A percentile compares a stretch with the other conserved stretches of the same genome.
phyloP scores from a whole-genome alignment of 805 yeast genomes.

The Hanseniaspora osmophila region DNA sequence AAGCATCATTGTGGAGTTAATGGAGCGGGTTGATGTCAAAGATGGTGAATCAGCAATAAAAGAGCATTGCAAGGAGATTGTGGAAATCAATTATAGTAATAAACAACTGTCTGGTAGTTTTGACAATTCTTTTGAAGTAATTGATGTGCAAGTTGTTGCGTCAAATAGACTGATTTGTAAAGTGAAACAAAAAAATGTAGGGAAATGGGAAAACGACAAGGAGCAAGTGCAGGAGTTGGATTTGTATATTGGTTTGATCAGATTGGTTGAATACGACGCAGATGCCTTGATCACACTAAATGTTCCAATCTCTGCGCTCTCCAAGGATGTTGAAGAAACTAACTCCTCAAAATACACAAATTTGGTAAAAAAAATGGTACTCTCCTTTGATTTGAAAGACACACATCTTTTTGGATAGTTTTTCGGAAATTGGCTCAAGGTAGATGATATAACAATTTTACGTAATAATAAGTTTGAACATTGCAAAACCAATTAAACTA shows the following conservation, averaged over 20 bases:
- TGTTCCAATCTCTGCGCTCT: slow-evolving; percentile 26
- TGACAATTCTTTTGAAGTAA: neutral
- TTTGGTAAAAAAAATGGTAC: neutral
- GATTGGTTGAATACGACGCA: slow-evolving; percentile 37
- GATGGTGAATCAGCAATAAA: slow-evolving; percentile 30
- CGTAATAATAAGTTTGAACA: too few relatives aligned
- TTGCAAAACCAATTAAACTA: too few relatives aligned
- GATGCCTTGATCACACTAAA: slow-evolving; percentile 51
- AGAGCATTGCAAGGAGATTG: slow-evolving; percentile 43
- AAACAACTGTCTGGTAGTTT: neutral
- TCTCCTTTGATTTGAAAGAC: slow-evolving; percentile 2
- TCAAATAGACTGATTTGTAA: slow-evolving; percentile 30
- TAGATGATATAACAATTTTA: too few relatives aligned
- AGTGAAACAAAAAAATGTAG: slow-evolving; percentile 9
- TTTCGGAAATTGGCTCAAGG: too few relatives aligned
- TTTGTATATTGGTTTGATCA: slow-evolving; percentile 41
- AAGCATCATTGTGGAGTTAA: slow-evolving; percentile 49
- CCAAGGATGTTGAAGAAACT: too few relatives aligned
- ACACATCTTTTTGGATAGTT: slow-evolving; percentile 2
- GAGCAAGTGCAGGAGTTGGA: slow-evolving; percentile 16
- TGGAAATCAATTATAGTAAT: slow-evolving; percentile 11
- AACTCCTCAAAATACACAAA: neutral
- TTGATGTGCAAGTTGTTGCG: neutral
- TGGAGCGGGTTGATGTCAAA: slow-evolving; percentile 34
- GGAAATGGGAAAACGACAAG: slow-evolving; percentile 8